Evolutionary conservation across 2,329 filamentous ascomycete species (phyloP), one percentile per base, ranked within the genome.

Genomic region (Fusarium sp.): DNA sequence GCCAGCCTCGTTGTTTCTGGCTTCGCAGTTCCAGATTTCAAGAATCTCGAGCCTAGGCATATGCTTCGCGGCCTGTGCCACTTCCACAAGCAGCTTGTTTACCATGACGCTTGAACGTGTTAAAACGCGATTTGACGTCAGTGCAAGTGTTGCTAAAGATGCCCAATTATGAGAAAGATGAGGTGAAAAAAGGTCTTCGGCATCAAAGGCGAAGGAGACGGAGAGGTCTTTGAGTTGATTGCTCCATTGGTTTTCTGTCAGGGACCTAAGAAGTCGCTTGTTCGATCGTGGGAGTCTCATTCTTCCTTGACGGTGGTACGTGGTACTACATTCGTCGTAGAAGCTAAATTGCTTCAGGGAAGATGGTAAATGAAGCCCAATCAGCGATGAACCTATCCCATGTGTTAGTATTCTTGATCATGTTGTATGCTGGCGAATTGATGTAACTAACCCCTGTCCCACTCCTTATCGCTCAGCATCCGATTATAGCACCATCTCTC

Each of bases 401-500:
- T 56, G 37, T 64, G 10, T 48, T 4, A 67, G 58, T n/a, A 9
- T 52, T 30, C 23, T 39, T 23, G 23, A 48, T 39, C 18, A 9
- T 25, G 20, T 59, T 16, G 7, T 20, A 3, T 10, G 6, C 50
- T 54, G 6, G 27, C 16, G 11, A 32, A 27, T 50, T n/a, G 43
- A 39, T n/a, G 30, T 13, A 23, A 57, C 35, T 14, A 25, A 72
- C 69, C 6, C 0, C 2, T 10, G 30, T 68, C 35, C 64, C 72
- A 68, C 4, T 34, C 1, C 2, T 1, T 1, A 16, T 75, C 61
- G 2, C 20, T 0, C 13, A 0, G 1, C 20, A 0, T 56, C 18
- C 3, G 6, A 11, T 50, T 57, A 8, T 30, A 71, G 27, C 66
- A 66, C 73, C 69, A 75, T 27, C 64, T 64, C 61, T 75, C 74